Percentiles rank a stretch among this genome's conserved stretches.
Conservation (phyloP, 2,329 filamentous ascomycete genomes). For the Pestalotiopsis sp. region DNA sequence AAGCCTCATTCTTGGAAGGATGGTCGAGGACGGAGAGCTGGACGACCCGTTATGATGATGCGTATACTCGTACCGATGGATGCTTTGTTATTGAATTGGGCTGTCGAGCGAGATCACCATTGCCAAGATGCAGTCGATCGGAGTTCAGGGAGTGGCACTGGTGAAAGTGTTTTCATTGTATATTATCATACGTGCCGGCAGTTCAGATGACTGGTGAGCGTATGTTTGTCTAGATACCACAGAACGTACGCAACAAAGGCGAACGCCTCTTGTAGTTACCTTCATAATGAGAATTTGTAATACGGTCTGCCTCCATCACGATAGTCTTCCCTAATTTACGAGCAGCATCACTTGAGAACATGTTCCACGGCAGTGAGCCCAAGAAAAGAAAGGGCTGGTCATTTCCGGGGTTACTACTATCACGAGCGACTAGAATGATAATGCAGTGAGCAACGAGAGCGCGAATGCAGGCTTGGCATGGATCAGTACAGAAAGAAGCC, state of each 20-base stretch:
- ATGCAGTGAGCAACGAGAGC: too few relatives aligned
- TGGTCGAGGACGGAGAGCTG: conserved; percentile 67
- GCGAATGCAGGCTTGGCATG: too few relatives aligned
- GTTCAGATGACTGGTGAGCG: background rate
- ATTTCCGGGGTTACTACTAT: too few relatives aligned
- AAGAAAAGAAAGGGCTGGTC: too few relatives aligned
- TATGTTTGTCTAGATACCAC: background rate
- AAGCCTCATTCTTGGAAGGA: conserved; percentile 82
- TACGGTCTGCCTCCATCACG: background rate
- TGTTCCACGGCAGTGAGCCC: background rate
- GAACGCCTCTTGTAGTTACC: background rate
- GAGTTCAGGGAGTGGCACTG: background rate
- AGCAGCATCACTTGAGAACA: background rate
- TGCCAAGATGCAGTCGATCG: background rate
- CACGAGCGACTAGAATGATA: too few relatives aligned
- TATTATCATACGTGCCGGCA: background rate
- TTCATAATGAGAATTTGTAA: background rate
- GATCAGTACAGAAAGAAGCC: too few relatives aligned
- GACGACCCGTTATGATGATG: background rate
- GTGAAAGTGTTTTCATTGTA: background rate
- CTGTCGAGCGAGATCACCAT: background rate
- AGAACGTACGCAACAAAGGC: background rate
- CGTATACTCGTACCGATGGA: background rate
- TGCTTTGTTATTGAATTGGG: background rate
- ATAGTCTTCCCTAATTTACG: background rate